Base-by-base conservation (phyloP, 2,329 filamentous ascomycete genomes). In the Neophaeococcomyces mojaviensis region DNA sequence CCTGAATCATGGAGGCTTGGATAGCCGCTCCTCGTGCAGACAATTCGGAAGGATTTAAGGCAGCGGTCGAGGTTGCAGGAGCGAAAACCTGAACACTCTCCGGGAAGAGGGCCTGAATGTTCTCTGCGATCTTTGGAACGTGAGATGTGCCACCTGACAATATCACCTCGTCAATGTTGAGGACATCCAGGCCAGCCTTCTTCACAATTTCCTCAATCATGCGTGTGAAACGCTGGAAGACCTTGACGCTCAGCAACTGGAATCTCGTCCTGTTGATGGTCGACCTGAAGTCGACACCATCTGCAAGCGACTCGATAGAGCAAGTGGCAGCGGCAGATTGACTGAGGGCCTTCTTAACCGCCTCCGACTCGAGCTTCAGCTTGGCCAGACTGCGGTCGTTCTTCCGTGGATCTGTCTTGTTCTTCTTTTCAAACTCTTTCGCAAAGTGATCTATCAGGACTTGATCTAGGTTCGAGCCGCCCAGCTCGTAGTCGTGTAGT, bases 391-490 rank as follows among this genome's bases (percentile, higher is more conserved):
- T 84, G 59, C 82, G 82, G 46, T 82, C 75, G 64, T 92, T 87
- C 62, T 82, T 77, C 57, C 89, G 79, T 18, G 92, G 92, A 67
- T 97, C 92, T 48, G 79, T 79, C 71, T 82, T 84, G 78, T 97
- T 80, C 77, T 94, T 95, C 79, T 98, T 97, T 62, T 92, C 78
- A 71, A 98, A 98, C 69, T 98, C 92, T 77, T 98, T 98, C 58
- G 90, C 86, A 59, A 97, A 96, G 74, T 96, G 84, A 65, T 98
- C 90, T 64, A 95, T 86, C 49, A 98, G 77, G 40, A 90, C 84
- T 65, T 92, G 79, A 72, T 98, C 92, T 47, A 98, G 76, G 55
- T 88, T 82, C 30, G 80, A 76, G 61, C 92, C 92, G 47, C 86
- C 82, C 57, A 90, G 86, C 62, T 97, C 89, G 69, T 94, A 96